Evolutionary conservation across 805 yeast species (phyloP).

Genomic region (Pichia rugopelliculosa): DNA sequence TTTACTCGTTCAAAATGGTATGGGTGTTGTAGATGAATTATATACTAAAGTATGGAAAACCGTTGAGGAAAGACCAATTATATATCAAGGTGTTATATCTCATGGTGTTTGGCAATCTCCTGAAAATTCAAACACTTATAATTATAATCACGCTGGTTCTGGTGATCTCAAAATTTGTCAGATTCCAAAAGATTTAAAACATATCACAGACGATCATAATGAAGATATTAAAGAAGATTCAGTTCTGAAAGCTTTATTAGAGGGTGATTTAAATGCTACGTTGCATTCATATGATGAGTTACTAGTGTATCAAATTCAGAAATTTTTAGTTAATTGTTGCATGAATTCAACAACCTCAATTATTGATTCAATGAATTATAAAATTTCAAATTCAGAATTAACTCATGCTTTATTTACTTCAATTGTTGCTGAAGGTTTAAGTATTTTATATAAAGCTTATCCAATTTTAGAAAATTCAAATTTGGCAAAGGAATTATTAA

Average conservation of each 20-base stretch:
- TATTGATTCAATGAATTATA: slow-evolving; percentile 72
- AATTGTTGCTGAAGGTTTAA: slow-evolving; percentile 40
- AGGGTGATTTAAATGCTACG: slow-evolving; percentile 26
- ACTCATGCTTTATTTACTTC: slow-evolving; percentile 30
- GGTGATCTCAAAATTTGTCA: slow-evolving; percentile 57
- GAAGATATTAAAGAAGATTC: slow-evolving; percentile 15
- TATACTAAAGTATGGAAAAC: slow-evolving; percentile 48
- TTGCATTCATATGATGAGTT: slow-evolving; percentile 36
- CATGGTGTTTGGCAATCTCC: slow-evolving; percentile 66
- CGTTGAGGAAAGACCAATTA: slow-evolving; percentile 38
- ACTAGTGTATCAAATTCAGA: slow-evolving; percentile 56
- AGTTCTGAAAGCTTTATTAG: slow-evolving; percentile 18
- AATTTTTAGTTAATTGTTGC: slow-evolving; percentile 72
- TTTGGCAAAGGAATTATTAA: slow-evolving; percentile 27
- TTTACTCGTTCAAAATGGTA: slow-evolving; percentile 75
- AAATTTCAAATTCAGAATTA: slow-evolving; percentile 39
- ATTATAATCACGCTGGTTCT: slow-evolving; percentile 60
- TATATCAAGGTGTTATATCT: slow-evolving; percentile 69
- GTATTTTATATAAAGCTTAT: slow-evolving; percentile 31
- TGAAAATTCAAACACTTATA: slow-evolving; percentile 28
- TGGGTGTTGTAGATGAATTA: slow-evolving; percentile 60
- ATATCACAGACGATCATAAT: slow-evolving; percentile 6
- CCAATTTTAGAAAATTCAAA: slow-evolving; percentile 26
- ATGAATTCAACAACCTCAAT: slow-evolving; percentile 80
- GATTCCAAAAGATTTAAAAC: slow-evolving; percentile 36